Percentiles rank a stretch among this genome's conserved stretches.
phyloP scores from a whole-genome alignment of 2,329 filamentous ascomycete species.

The Pseudocercospora fuligena region DNA sequence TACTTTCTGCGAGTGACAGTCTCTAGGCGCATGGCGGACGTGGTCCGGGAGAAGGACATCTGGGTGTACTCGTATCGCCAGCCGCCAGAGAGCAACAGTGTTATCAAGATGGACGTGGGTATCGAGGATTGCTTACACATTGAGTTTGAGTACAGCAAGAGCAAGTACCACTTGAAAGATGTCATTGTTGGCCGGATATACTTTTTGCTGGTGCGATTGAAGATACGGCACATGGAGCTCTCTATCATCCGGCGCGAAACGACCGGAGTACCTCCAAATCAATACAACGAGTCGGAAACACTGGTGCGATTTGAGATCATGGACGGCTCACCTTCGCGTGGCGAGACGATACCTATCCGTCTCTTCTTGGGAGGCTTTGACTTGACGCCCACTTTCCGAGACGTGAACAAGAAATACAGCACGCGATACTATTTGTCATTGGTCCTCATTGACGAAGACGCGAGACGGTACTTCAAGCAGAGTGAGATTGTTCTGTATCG shows the following conservation, averaged over 20 bases:
- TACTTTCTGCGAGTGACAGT: slow-evolving; percentile 99
- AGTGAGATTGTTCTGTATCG: slow-evolving; percentile 97
- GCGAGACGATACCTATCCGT: slow-evolving; percentile 92
- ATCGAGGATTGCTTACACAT: slow-evolving; percentile 99
- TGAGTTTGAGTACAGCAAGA: slow-evolving; percentile 99
- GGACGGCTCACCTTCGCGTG: slow-evolving; percentile 97
- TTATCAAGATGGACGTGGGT: slow-evolving; percentile 99
- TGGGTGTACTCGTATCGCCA: slow-evolving; percentile 99
- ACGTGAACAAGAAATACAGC: slow-evolving; percentile 99
- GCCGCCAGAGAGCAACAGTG: slow-evolving; percentile 95
- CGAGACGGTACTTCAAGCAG: slow-evolving; percentile 97
- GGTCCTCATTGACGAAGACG: slow-evolving; percentile 71
- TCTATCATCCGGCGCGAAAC: slow-evolving; percentile 97
- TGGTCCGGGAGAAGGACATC: slow-evolving; percentile 97
- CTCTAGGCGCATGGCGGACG: slow-evolving; percentile 94
- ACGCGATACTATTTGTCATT: slow-evolving; percentile 96
- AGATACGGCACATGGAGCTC: slow-evolving; percentile 99
- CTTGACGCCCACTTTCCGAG: slow-evolving; percentile 94
- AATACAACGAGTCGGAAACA: slow-evolving; percentile 99
- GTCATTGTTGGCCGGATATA: slow-evolving; percentile 99
- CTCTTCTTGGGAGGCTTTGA: slow-evolving; percentile 98
- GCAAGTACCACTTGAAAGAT: slow-evolving; percentile 98
- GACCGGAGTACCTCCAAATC: slow-evolving; percentile 93
- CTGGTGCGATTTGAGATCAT: slow-evolving; percentile 99
- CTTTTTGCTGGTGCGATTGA: slow-evolving; percentile 92